Evolutionary conservation across 2,329 filamentous ascomycete species (phyloP).

Genomic region (Chrysoporthe puriensis): DNA sequence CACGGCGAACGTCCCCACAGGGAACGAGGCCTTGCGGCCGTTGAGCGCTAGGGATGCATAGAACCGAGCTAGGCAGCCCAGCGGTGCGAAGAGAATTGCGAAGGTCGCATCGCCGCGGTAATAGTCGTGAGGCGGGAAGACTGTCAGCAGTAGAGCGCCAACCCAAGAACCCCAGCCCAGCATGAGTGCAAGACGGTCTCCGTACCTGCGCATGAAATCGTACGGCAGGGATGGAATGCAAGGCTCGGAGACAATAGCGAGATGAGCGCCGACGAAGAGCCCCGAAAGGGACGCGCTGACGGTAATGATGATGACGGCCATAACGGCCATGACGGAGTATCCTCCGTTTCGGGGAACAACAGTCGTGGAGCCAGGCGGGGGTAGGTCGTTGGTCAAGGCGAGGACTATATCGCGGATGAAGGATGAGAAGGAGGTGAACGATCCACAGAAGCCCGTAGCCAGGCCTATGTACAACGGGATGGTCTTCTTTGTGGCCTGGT

Average conservation of each 20-base stretch:
- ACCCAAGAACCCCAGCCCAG: constrained; percentile 78
- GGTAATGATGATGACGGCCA: constrained; percentile 76
- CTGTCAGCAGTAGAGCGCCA: constrained; percentile 71
- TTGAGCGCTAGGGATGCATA: constrained; percentile 76
- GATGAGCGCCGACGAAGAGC: constrained; percentile 73
- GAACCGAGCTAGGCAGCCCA: constrained; percentile 77
- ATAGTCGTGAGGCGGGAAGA: constrained; percentile 67
- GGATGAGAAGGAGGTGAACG: constrained; percentile 81
- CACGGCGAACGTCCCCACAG: constrained; percentile 81
- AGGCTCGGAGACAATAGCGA: constrained; percentile 65
- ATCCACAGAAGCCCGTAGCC: constrained; percentile 74
- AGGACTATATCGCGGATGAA: constrained; percentile 83
- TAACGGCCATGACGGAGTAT: constrained; percentile 80
- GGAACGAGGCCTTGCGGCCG: constrained; percentile 66
- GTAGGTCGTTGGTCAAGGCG: constrained; percentile 74
- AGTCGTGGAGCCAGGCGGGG: constrained; percentile 43
- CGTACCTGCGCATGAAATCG: constrained; percentile 55
- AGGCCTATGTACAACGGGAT: constrained; percentile 80
- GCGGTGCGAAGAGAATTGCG: constrained; percentile 78
- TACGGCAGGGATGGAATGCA: constrained; percentile 65
- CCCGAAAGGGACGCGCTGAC: constrained; percentile 71
- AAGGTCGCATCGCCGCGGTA: constrained; percentile 82
- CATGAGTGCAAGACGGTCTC: constrained; percentile 67
- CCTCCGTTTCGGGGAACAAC: constrained; percentile 65
- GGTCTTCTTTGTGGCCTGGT: constrained; percentile 74